Conservation (phyloP, 1,284 basidiomycete genomes). For the Cryptococcus sp. region DNA sequence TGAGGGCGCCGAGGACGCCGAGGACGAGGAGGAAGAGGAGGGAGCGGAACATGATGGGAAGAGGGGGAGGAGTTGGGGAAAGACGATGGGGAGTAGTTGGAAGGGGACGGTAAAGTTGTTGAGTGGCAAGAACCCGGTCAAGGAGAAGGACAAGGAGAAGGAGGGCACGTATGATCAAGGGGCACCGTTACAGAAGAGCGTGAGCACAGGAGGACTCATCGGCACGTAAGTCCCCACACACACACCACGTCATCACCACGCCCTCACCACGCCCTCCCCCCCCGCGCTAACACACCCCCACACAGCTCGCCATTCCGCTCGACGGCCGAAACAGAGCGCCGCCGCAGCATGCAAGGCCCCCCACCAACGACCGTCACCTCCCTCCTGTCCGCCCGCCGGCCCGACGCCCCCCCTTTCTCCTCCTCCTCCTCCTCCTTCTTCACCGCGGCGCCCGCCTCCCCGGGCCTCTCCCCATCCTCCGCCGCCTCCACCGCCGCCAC, state of each 20-base stretch:
- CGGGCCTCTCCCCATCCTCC: background rate
- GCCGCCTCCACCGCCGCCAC: background rate
- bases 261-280: constrained; percentile 11
- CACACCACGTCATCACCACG: background rate
- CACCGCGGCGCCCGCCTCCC: background rate
- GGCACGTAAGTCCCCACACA: constrained; percentile 31
- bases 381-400: constrained; percentile 11
- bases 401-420: background rate
- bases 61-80: constrained; percentile 31
- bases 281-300: constrained; percentile 6
- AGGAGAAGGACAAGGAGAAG: constrained; percentile 25
- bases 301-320: constrained; percentile 41
- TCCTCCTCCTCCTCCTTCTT: constrained; percentile 1
- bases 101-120: constrained; percentile 45
- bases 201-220: constrained; percentile 43
- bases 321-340: constrained; percentile 33
- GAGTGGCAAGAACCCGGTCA: constrained; percentile 25
- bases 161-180: constrained; percentile 22
- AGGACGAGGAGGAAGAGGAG: constrained; percentile 19
- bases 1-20: constrained; percentile 21
- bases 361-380: constrained; percentile 12
- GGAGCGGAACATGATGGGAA: constrained; percentile 17
- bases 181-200: constrained; percentile 45
- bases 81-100: constrained; percentile 35
- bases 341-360: constrained; percentile 30